Conservation (phyloP, 2,329 filamentous ascomycete genomes). For the Verticillium isaacii region DNA sequence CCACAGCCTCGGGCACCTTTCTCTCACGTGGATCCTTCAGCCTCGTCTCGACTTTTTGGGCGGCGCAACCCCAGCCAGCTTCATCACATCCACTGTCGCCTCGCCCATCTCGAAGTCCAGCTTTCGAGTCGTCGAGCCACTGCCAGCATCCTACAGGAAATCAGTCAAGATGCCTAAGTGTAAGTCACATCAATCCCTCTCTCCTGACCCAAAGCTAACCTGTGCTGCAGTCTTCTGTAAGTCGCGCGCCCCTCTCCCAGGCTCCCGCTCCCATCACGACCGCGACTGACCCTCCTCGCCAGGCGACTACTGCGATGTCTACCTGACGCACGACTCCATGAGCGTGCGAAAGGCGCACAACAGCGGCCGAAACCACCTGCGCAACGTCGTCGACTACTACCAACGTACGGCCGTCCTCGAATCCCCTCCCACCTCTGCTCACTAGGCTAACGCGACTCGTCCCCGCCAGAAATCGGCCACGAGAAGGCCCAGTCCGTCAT, state of each 20-base stretch:
- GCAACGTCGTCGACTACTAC: constrained; percentile 98
- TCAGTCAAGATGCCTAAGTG: constrained; percentile 75
- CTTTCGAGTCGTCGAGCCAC: constrained; percentile 1
- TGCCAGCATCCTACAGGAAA: background rate
- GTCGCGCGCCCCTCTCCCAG: constrained; percentile 15
- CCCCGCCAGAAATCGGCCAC: constrained; percentile 80
- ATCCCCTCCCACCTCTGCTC: background rate
- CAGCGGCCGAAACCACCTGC: constrained; percentile 89
- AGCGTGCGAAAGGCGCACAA: constrained; percentile 99
- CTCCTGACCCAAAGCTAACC: constrained; percentile 11
- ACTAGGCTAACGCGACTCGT: constrained; percentile 6
- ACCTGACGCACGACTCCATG: constrained; percentile 99
- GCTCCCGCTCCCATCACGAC: constrained; percentile 17
- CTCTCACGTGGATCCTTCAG: constrained; percentile 2
- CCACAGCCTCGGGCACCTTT: constrained; percentile 3
- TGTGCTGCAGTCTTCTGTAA: constrained; percentile 56
- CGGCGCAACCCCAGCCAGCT: constrained; percentile 1
- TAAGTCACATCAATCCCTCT: constrained; percentile 41
- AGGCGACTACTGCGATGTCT: constrained; percentile 99
- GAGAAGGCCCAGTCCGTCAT: constrained; percentile 98
- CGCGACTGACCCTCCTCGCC: constrained; percentile 22
- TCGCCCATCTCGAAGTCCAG: background rate
- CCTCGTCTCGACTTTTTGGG: constrained; percentile 9
- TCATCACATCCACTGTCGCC: background rate
- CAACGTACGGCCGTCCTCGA: constrained; percentile 58